Evolutionary conservation across 495 filamentous ascomycete species (phyloP), one percentile per base, ranked within the genome.

Genomic region (Aspergillus hancockii): DNA sequence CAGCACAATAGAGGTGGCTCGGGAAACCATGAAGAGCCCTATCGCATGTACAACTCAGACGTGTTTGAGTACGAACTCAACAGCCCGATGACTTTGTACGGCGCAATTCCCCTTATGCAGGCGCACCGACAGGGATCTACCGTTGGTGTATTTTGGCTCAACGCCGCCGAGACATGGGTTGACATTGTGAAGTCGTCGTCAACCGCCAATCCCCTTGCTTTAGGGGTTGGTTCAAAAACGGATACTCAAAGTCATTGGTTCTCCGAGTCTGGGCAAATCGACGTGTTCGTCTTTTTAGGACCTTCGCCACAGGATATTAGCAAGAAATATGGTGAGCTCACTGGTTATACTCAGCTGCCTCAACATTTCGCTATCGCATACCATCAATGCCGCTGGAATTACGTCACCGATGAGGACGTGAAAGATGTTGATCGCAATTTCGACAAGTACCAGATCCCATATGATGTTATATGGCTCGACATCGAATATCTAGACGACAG

Each of bases 301-400:
- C 93, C 93, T 0, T 88, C 85, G 18, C 88, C 94, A 1, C 83
- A 86, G 60, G 90, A 93, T 63, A 75, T 98, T 34, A 88, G 86
- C 56, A 86, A 87, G 55, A 83, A 83, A 7, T 98, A 97, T 71
- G 86, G 85, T 49, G 90, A 95, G 69, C 86, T 98, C n/a, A 98
- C 95, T 6, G 94, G 94, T n/a, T 93, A 86, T 63, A 92, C 91
- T 23, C 84, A 91, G 56, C 83, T 98, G 63, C 94, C 94, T 5
- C 90, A 96, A 67, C 86, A 91, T 57, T 98, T 98, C 65, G 83
- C 93, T 6, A 85, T 98, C 58, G 94, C 81, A 13, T 97, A 98
- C 70, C 94, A 98, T 66, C 94, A 98, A 70, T 97, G 94, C 72
- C 88, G 94, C 62, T 98, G 94, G 94, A 98, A 98, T 75, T 98